A percentile compares a stretch with the other conserved stretches of the same genome.
phyloP scores from a whole-genome alignment of 2,329 filamentous ascomycete species.

The Leptographium galeiforme region DNA sequence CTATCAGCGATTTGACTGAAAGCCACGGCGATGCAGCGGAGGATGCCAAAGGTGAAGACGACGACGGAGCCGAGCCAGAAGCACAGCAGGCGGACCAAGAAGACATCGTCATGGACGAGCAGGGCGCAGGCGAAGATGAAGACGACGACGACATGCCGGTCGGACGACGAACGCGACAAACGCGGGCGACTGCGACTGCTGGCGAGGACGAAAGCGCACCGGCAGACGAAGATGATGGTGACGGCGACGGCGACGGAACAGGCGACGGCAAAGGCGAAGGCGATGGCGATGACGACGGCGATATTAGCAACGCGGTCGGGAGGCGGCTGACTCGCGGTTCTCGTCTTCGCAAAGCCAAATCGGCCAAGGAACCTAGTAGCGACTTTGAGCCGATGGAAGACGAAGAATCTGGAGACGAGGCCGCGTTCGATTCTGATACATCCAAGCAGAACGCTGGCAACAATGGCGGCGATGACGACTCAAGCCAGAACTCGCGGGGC shows the following conservation, averaged over 20 bases:
- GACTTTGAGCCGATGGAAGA: constrained; percentile 49
- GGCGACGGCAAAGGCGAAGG: neutral
- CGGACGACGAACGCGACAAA: constrained; percentile 22
- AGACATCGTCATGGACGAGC: constrained; percentile 7
- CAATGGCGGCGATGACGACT: constrained; percentile 24
- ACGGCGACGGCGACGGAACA: too few relatives aligned
- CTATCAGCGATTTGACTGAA: neutral
- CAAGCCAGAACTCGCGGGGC: constrained; percentile 37
- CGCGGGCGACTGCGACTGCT: constrained; percentile 6
- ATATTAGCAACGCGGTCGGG: constrained; percentile 3
- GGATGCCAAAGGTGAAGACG: neutral
- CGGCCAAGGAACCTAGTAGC: constrained; percentile 40
- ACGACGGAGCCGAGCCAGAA: neutral
- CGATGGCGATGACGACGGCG: constrained; percentile 11
- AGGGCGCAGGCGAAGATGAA: constrained; percentile 25
- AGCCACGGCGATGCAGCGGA: neutral
- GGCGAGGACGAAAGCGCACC: constrained; percentile 3
- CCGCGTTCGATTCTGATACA: constrained; percentile 22
- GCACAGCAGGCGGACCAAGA: constrained; percentile 1
- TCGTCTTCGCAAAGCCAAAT: constrained; percentile 28
- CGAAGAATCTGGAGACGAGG: constrained; percentile 44
- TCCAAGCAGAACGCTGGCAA: constrained; percentile 13
- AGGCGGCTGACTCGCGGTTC: constrained; percentile 35
- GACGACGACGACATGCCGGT: constrained; percentile 19
- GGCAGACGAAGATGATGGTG: neutral